These are phyloP conservation scores for Tieghemostelium lacteum DNA, from an alignment of 78 protist species.

Conservation along the genomic window DNA sequence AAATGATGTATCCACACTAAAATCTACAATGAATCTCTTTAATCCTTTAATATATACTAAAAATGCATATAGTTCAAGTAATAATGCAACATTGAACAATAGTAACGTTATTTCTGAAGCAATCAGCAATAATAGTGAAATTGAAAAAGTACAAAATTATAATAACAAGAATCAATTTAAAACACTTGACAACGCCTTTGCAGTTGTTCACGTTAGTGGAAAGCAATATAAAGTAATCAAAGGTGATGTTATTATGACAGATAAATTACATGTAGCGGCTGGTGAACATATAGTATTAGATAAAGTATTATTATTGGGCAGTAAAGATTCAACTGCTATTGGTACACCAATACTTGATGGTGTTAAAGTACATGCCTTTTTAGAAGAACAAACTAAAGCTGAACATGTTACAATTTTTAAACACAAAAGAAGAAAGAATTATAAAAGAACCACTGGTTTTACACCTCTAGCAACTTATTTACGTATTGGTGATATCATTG, in stretches of 20 bases:
- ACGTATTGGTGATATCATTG: constrained; percentile 64
- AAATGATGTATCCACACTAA: background rate
- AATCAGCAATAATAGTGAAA: background rate
- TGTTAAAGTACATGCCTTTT: constrained; percentile 57
- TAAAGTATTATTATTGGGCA: constrained; percentile 75
- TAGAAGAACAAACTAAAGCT: constrained; percentile 68
- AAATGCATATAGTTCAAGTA: background rate
- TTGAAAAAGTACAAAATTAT: background rate
- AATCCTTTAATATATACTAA: background rate
- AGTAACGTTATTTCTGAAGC: background rate
- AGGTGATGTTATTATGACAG: constrained; percentile 76
- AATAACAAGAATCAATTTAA: constrained; percentile 1
- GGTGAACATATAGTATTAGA: constrained; percentile 76
- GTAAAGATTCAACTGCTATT: constrained; percentile 29
- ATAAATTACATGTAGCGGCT: constrained; percentile 33
- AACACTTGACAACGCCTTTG: constrained; percentile 48
- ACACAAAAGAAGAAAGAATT: constrained; percentile 80
- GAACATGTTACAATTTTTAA: constrained; percentile 70
- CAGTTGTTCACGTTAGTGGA: constrained; percentile 76
- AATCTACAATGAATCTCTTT: background rate
- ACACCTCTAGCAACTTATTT: constrained; percentile 59
- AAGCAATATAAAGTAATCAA: constrained; percentile 79
- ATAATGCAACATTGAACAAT: background rate
- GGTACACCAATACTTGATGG: constrained; percentile 50
- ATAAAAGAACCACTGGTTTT: constrained; percentile 67